Evolutionary conservation across 2,329 filamentous ascomycete genomes (phyloP), one percentile per base, ranked within the genome.

Genomic region (Cladophialophora immunda): DNA sequence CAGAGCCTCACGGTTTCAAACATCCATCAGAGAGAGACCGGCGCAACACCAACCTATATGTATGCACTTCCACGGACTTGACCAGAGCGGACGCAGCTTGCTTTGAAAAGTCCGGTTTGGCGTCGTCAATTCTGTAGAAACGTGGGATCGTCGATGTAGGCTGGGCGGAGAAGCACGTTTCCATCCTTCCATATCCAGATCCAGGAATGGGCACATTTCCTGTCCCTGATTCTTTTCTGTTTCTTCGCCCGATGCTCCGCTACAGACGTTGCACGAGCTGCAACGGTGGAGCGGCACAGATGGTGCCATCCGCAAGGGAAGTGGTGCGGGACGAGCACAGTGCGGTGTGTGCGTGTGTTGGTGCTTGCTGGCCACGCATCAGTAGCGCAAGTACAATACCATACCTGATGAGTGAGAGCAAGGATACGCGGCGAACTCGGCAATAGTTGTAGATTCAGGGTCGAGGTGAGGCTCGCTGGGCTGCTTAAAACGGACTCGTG

Each of bases 381-480:
- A 19, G 38, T 58, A 58, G 56, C 56, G 56, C 38, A 30, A 27
- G 38, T 41, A 58, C 56, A 47, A 36, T 47, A 58, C 56, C 56
- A 45, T 47, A 58, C 56, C 56, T 41, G 56, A 58, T 47, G 19
- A 47, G 17, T 58, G 36, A 32, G 25, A 13, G 32, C 34, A 58
- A 30, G 19, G 22, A 36, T 25, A 50, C 45, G 17, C 34, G 56
- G 38, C 19, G 34, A 17, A 32, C 27, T 45, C 56, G 56, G 56
- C 22, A 41, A 58, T 8, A 58, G 56, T 58, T 58, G 56, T 47
- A 30, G 25, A 13, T 50, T 50, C 41, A 22, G 19, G 45, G 45
- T 50, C 45, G 45, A 50, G 45, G 19, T 50, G 45, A 50, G 45
- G 45, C 45, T 50, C 45, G 9, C 11, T n/a, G 13, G 13, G 11